Conservation (phyloP, 768 basidiomycete genomes). For the Gautieria morchelliformis region DNA sequence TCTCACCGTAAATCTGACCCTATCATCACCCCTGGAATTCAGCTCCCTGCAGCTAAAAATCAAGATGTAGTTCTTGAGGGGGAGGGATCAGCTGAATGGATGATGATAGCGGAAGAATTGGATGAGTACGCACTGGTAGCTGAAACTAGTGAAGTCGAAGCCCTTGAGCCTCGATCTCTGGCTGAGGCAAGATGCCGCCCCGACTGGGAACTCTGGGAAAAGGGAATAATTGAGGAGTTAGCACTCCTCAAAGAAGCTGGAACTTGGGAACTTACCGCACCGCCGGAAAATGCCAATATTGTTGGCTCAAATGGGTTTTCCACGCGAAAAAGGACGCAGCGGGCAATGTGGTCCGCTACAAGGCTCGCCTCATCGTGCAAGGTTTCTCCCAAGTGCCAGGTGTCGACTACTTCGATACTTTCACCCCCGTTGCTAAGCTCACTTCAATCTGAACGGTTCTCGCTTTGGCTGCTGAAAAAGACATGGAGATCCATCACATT, state of each 20-base stretch:
- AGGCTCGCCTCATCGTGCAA: conserved; percentile 14
- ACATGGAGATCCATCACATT: conserved; percentile 29
- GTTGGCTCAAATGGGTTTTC: conserved; percentile 22
- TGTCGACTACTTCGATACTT: conserved; percentile 18
- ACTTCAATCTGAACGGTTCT: conserved; percentile 25
- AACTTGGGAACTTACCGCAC: conserved; percentile 15
- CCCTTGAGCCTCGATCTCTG: conserved; percentile 5
- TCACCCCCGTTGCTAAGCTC: conserved; percentile 9
- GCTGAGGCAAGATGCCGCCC: conserved; percentile 17
- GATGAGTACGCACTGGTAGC: conserved; percentile 9
- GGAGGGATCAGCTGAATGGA: background rate
- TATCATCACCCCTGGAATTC: too few species aligned
- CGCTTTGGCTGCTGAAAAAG: conserved; percentile 23
- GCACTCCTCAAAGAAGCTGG: conserved; percentile 8
- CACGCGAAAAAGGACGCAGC: conserved; percentile 17
- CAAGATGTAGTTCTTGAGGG: background rate
- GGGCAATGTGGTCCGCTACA: conserved; percentile 21
- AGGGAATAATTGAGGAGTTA: conserved; percentile 17
- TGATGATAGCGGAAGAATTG: background rate
- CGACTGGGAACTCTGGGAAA: conserved; percentile 21
- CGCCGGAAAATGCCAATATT: conserved; percentile 14
- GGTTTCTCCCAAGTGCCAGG: conserved; percentile 30
- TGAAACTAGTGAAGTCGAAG: conserved; percentile 7
- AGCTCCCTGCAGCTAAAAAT: too few species aligned
- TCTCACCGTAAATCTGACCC: too few species aligned